Conservation (phyloP, 352 stramenopile genomes). For the Thalassiosira livingstoniorum region DNA sequence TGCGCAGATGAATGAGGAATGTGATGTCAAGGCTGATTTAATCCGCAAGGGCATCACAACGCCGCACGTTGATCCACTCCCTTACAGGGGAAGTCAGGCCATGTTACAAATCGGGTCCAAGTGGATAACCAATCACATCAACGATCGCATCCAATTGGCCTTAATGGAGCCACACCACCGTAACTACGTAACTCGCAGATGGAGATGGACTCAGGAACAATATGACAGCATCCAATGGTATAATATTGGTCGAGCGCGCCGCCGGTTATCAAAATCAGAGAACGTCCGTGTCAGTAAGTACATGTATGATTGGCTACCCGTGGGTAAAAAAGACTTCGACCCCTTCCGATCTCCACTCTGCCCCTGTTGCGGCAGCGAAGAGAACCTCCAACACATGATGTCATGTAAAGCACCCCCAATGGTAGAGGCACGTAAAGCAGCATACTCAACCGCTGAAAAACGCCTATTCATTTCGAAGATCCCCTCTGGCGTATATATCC, state of each 20-base stretch:
- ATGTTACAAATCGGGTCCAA: neutral
- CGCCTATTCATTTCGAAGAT: too few relatives aligned
- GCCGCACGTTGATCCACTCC: neutral
- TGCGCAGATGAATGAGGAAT: neutral
- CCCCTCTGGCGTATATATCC: too few relatives aligned
- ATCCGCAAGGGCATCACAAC: neutral
- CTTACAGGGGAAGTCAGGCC: neutral
- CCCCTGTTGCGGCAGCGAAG: neutral
- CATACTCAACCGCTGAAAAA: too few relatives aligned
- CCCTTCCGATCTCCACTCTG: neutral
- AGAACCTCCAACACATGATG: too few relatives aligned
- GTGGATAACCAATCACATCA: neutral
- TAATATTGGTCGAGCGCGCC: neutral
- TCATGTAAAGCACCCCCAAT: too few relatives aligned
- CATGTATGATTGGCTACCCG: neutral
- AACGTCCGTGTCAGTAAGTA: neutral
- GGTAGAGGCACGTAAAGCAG: too few relatives aligned
- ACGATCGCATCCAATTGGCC: neutral
- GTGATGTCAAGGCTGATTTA: neutral
- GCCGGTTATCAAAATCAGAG: neutral
- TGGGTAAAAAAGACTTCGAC: neutral
- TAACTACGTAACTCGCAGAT: neutral
- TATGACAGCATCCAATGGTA: neutral
- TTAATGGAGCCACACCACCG: neutral
- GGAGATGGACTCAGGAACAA: neutral